phyloP scores from a whole-genome alignment of 768 basidiomycete genomes.

The Tulasnella sp. region DNA sequence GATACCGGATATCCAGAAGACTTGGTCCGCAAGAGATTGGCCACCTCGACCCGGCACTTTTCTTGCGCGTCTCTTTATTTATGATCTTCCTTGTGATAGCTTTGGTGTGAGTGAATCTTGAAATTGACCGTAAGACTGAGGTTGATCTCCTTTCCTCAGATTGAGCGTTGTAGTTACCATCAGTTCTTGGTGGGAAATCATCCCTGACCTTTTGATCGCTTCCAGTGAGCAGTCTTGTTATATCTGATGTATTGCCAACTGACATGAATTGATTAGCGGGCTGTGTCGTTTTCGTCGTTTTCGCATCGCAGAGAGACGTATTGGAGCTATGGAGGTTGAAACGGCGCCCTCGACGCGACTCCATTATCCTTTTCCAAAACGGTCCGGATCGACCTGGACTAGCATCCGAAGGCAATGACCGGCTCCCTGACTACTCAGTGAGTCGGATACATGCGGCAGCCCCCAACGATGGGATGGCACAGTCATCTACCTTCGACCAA shows the following conservation, averaged over 20 bases:
- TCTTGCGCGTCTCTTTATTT: slow-evolving; percentile 5
- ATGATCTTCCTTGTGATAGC: slow-evolving; percentile 1
- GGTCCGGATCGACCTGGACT: too few species aligned
- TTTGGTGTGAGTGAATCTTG: not conserved
- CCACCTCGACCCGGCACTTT: not conserved
- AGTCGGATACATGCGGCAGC: too few species aligned
- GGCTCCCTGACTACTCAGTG: too few species aligned
- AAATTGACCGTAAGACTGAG: not conserved
- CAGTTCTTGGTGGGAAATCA: not conserved
- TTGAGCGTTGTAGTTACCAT: not conserved
- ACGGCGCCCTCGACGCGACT: not conserved
- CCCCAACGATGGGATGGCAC: too few species aligned
- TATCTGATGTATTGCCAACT: not conserved
- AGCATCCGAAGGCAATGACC: too few species aligned
- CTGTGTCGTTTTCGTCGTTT: not conserved
- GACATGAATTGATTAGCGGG: not conserved
- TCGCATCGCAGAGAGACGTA: slow-evolving; percentile 5
- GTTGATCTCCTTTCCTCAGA: not conserved
- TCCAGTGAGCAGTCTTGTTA: not conserved
- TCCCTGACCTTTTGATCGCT: slow-evolving; percentile 5
- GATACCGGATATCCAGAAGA: slow-evolving; percentile 1
- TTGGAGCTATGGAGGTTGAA: not conserved
- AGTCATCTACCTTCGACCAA: too few species aligned
- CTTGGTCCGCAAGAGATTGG: slow-evolving; percentile 10
- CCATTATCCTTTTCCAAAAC: too few species aligned